Base-by-base conservation (phyloP, 306 rosid genomes). In the Spatholobus suberectus region DNA sequence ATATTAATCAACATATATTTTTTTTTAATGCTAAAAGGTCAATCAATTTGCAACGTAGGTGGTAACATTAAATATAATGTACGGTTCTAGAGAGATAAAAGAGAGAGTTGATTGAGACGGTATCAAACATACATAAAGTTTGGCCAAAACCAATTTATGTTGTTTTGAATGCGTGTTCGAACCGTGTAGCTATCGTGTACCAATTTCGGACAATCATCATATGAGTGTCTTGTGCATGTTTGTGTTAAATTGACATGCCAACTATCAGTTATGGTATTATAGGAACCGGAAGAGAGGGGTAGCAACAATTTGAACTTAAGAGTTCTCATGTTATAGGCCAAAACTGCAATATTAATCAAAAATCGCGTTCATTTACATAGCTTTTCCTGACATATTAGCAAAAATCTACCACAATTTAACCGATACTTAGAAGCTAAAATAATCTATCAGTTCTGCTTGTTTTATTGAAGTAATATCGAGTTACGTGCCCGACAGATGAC, bases 241-340 rank as follows among this genome's bases (percentile, higher is more conserved):
- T 35, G 67, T 54, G 68, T 75, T 75, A 20, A 54, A 75, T 24
- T 75, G 68, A 37, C 68, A 55, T 75, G 38, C 35, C 55, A 75
- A 40, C 69, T 75, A 20, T 37, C 34, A 75, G 54, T 37, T 44
- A 35, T 69, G 12, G 23, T n/a, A 13, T 7, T 38, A 3, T 8
- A 66, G 47, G 44, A 66, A 35, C 20, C 37, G 11, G 32, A 23
- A 70, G 14, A 35, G 4, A 0, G n/a, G 18, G 71, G 13, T 34
- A 32, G 12, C 29, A 47, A 47, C 51, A 77, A 65, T 24, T 29
- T 65, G 32, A 40, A 38, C 59, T n/a, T 26, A 27, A 18, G 32
- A 46, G 27, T 70, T 17, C 20, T 47, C 61, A 12, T 55, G 34
- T 57, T 20, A 43, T 69, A n/a, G 58, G 61, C 47, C n/a, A 26